A percentile compares a stretch with the other conserved stretches of the same genome.
Evolutionary conservation across 108 stramenopile genomes (phyloP).

Genomic region (Cyclotella baltica): DNA sequence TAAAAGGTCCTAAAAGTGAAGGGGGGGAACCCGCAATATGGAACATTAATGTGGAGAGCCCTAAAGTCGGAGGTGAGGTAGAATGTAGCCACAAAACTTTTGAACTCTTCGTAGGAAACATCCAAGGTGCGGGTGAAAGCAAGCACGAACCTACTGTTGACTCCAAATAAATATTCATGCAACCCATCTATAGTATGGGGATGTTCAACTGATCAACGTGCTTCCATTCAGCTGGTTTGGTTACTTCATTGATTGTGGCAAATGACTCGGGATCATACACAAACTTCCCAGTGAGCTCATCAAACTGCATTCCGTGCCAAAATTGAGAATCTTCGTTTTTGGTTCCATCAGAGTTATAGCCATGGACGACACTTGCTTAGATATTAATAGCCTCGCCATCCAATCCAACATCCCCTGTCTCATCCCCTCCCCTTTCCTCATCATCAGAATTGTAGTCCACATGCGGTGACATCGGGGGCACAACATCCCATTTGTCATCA

Average conservation of each 20-base stretch:
- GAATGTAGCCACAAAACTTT: conserved; percentile 16
- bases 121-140: conserved; percentile 4
- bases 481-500: too few species aligned
- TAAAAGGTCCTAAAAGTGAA: too few species aligned
- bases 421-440: too few species aligned
- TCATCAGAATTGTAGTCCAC: too few species aligned
- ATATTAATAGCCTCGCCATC: too few species aligned
- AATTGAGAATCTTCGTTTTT: not conserved
- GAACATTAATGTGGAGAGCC: too few species aligned
- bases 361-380: too few species aligned
- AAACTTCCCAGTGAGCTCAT: not conserved
- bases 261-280: not conserved
- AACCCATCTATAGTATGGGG: conserved; percentile 11
- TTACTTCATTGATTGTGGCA: not conserved
- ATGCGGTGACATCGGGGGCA: too few species aligned
- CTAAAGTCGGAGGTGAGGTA: conserved; percentile 22
- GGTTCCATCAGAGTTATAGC: too few species aligned
- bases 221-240: conserved; percentile 9
- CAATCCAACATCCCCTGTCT: too few species aligned
- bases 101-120: conserved; percentile 6
- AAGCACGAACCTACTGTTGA: conserved; percentile 6
- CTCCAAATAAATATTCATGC: conserved; percentile 20
- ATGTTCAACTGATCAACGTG: not conserved
- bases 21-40: too few species aligned
- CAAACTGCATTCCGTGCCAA: not conserved